phyloP scores from a whole-genome alignment of 164 flowering plant species.

The Liquidambar formosana region DNA sequence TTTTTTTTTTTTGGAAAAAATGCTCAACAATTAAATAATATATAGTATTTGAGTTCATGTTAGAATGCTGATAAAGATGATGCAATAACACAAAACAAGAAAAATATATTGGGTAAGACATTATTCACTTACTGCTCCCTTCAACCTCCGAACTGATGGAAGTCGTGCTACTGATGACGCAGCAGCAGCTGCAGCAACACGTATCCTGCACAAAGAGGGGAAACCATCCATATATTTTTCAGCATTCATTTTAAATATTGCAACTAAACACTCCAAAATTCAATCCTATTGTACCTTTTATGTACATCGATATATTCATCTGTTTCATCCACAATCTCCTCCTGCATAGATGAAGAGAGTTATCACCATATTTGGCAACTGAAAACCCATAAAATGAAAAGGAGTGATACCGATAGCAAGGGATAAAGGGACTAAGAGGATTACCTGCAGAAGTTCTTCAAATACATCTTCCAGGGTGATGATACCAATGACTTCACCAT shows the following conservation, averaged over 20 bases:
- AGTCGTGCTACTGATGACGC: slow-evolving; percentile 76
- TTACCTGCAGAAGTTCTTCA: slow-evolving; percentile 97
- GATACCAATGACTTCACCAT: slow-evolving; percentile 92
- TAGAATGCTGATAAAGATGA: too few relatives aligned
- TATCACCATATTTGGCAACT: not conserved
- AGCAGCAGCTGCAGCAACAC: slow-evolving; percentile 87
- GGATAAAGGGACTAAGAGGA: not conserved
- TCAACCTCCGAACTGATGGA: slow-evolving; percentile 66
- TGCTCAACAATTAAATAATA: too few relatives aligned
- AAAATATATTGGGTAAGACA: not conserved
- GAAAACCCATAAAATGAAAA: slow-evolving; percentile 1
- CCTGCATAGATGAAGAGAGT: slow-evolving; percentile 44
- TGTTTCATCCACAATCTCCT: slow-evolving; percentile 94
- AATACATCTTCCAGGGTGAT: slow-evolving; percentile 98
- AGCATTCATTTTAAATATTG: not conserved
- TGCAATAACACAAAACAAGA: too few relatives aligned
- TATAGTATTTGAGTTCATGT: too few relatives aligned
- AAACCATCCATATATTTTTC: not conserved
- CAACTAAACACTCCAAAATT: not conserved
- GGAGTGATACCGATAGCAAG: not conserved
- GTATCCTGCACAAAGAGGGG: slow-evolving; percentile 49
- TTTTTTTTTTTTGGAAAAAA: too few relatives aligned
- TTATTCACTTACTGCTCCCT: slow-evolving; percentile 45
- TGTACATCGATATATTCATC: slow-evolving; percentile 89
- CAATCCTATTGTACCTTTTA: slow-evolving; percentile 47